Evolutionary conservation across 2,329 filamentous ascomycete genomes (phyloP).

Genomic region (Nemania sp.): DNA sequence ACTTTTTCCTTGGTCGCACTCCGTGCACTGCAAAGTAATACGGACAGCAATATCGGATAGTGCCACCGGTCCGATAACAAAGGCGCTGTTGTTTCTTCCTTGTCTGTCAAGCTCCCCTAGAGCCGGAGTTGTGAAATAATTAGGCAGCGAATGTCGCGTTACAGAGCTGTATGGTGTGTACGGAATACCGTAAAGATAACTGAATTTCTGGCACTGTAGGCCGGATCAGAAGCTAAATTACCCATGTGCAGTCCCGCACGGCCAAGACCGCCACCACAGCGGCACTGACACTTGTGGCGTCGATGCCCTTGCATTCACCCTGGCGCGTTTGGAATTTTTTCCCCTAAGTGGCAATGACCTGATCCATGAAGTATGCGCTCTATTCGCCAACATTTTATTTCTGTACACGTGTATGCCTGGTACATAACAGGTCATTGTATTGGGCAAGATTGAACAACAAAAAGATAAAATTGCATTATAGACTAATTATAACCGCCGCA

Average conservation of each 20-base stretch:
- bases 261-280: neutral
- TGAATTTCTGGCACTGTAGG: neutral
- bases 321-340: neutral
- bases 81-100: no score
- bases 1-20: no score
- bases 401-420: neutral
- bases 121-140: neutral
- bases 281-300: slow-evolving; percentile 15
- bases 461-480: no score
- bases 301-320: slow-evolving; percentile 3
- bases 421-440: no score
- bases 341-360: neutral
- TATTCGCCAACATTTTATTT: neutral
- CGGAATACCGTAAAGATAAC: neutral
- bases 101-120: no score
- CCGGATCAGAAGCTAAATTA: neutral
- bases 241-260: neutral
- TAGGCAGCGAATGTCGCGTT: no score
- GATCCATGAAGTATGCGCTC: neutral
- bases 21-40: no score
- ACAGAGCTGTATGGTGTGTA: no score
- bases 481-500: no score
- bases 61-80: no score
- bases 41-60: no score
- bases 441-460: no score